Evolutionary conservation across 768 basidiomycete genomes (phyloP).

Genomic region (Mycena crocata): DNA sequence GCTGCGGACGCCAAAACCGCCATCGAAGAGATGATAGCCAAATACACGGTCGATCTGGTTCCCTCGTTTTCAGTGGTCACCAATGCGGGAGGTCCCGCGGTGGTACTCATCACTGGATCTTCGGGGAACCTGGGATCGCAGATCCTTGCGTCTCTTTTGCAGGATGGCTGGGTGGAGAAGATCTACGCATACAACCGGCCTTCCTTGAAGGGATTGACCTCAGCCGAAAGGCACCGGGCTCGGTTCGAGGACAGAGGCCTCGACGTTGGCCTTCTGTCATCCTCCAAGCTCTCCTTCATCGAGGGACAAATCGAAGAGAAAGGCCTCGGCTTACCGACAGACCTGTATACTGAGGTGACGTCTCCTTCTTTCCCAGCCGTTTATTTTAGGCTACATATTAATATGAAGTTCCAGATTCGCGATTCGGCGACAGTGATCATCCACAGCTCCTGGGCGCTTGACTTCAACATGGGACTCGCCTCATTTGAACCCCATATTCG

Average conservation of each 20-base stretch:
- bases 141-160: constrained; percentile 49
- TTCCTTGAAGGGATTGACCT: constrained; percentile 12
- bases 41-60: no score
- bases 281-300: constrained; percentile 39
- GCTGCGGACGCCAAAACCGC: no score
- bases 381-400: no score
- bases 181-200: constrained; percentile 45
- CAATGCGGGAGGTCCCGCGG: no score
- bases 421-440: constrained; percentile 44
- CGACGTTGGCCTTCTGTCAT: constrained; percentile 36
- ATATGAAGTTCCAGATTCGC: no score
- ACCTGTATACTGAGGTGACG: constrained; percentile 38
- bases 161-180: constrained; percentile 40
- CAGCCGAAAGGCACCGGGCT: constrained; percentile 34
- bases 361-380: not conserved
- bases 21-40: no score
- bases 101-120: constrained; percentile 39
- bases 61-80: no score
- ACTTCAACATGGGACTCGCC: constrained; percentile 56
- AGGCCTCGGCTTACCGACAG: constrained; percentile 36
- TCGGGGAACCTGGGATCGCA: constrained; percentile 48
- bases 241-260: constrained; percentile 41
- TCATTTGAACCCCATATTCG: constrained; percentile 58
- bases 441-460: constrained; percentile 59
- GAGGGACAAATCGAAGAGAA: constrained; percentile 38